A percentile compares a stretch with the other conserved stretches of the same genome.
Conservation (phyloP, 2,329 filamentous ascomycete genomes). For the Paramyrothecium sp. region DNA sequence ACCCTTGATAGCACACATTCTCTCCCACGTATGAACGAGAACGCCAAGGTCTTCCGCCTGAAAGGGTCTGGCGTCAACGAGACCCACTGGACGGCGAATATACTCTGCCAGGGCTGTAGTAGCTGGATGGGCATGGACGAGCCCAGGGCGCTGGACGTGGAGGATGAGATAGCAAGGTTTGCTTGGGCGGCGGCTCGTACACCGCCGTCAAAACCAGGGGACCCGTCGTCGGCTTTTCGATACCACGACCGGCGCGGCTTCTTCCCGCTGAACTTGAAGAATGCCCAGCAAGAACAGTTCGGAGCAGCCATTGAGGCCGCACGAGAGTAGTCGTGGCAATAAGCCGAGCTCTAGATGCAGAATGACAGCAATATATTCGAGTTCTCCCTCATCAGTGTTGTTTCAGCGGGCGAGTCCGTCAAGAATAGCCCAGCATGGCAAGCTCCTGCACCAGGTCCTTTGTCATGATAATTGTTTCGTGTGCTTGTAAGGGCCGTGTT, state of each 20-base stretch:
- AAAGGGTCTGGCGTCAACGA: slow-evolving; percentile 31
- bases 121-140: slow-evolving; percentile 17
- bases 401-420: slow-evolving; percentile 1
- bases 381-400: no score
- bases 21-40: slow-evolving; percentile 27
- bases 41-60: slow-evolving; percentile 30
- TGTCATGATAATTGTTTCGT: slow-evolving; percentile 14
- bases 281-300: neutral
- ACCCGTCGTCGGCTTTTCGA: neutral
- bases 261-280: neutral
- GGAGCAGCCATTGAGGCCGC: neutral
- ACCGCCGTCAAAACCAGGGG: neutral
- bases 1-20: neutral
- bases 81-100: slow-evolving; percentile 39
- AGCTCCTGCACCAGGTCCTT: slow-evolving; percentile 19
- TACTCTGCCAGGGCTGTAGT: slow-evolving; percentile 37
- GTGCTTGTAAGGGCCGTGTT: slow-evolving; percentile 13
- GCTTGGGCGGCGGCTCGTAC: neutral
- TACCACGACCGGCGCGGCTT: neutral
- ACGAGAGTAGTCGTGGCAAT: slow-evolving; percentile 9
- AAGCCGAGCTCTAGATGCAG: slow-evolving; percentile 15
- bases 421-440: slow-evolving; percentile 17
- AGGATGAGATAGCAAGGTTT: neutral
- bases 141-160: neutral
- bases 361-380: no score